These are phyloP conservation scores for Penicillium malachiteum DNA, from an alignment of 495 filamentous ascomycete species.

Conservation along the genomic window DNA sequence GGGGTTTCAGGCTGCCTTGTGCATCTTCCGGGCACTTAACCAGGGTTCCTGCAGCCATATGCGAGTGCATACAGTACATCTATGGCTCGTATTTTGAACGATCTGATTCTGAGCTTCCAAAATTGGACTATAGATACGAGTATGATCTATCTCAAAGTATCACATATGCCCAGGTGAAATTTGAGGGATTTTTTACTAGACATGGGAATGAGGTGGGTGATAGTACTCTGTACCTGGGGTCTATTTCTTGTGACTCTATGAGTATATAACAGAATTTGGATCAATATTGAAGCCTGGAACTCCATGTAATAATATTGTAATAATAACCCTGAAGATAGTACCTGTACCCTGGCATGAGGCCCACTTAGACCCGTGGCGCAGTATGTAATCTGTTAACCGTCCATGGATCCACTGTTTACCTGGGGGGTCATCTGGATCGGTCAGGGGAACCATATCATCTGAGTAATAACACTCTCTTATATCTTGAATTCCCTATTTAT, in stretches of 20 bases:
- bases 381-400: not conserved
- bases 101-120: not conserved
- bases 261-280: no score
- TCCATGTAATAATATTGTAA: no score
- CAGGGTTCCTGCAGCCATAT: slow-evolving; percentile 11
- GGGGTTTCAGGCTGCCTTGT: not conserved
- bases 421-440: slow-evolving; percentile 19
- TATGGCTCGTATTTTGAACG: no score
- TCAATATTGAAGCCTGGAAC: no score
- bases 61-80: not conserved
- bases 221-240: no score
- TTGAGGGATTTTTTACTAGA: no score
- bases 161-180: no score
- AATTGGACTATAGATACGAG: not conserved
- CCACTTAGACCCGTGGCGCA: not conserved
- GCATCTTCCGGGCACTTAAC: not conserved
- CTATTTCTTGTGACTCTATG: no score
- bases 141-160: not conserved
- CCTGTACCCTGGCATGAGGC: not conserved
- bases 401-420: not conserved
- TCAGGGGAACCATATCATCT: slow-evolving; percentile 22
- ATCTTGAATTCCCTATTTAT: not conserved
- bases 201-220: no score
- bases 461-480: not conserved
- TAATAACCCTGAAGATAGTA: no score